phyloP scores from a whole-genome alignment of 2,329 filamentous ascomycete species.

The Dothistroma septosporum region DNA sequence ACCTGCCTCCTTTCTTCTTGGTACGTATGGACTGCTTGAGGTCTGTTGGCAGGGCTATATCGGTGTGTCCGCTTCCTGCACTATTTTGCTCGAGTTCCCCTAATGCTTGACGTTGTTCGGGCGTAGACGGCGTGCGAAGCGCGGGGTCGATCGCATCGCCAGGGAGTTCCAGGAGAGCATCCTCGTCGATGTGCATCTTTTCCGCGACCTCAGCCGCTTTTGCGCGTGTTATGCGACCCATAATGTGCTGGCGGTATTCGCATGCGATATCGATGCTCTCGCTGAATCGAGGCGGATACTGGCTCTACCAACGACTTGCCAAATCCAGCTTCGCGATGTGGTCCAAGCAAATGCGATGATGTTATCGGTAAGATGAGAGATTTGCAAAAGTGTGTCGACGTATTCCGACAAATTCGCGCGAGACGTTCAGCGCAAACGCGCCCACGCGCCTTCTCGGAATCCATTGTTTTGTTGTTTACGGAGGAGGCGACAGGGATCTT shows the following conservation, averaged over 20 bases:
- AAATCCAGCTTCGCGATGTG: not conserved
- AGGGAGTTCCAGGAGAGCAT: conserved; percentile 32
- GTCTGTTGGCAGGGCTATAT: conserved; percentile 18
- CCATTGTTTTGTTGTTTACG: not conserved
- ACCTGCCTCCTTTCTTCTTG: conserved; percentile 35
- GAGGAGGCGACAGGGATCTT: not conserved
- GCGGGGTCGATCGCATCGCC: conserved; percentile 10
- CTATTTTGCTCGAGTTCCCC: conserved; percentile 41
- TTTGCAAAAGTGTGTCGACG: not conserved
- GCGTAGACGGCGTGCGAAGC: conserved; percentile 9
- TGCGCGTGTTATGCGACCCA: conserved; percentile 43
- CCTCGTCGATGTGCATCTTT: conserved; percentile 36
- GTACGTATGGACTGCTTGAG: conserved; percentile 34
- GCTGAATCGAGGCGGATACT: not conserved
- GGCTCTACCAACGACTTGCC: not conserved
- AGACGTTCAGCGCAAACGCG: not conserved
- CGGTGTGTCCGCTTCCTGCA: conserved; percentile 24
- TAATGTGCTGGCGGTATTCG: conserved; percentile 1
- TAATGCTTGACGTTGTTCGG: conserved; percentile 35
- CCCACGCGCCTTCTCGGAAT: not conserved
- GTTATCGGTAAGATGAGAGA: not conserved
- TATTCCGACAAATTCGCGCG: not conserved
- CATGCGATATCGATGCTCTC: not conserved
- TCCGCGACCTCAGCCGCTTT: conserved; percentile 39
- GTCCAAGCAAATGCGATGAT: not conserved